A percentile compares a stretch with the other conserved stretches of the same genome.
phyloP scores from a whole-genome alignment of 148 eudicot genomes.

The Rheum nobile region DNA sequence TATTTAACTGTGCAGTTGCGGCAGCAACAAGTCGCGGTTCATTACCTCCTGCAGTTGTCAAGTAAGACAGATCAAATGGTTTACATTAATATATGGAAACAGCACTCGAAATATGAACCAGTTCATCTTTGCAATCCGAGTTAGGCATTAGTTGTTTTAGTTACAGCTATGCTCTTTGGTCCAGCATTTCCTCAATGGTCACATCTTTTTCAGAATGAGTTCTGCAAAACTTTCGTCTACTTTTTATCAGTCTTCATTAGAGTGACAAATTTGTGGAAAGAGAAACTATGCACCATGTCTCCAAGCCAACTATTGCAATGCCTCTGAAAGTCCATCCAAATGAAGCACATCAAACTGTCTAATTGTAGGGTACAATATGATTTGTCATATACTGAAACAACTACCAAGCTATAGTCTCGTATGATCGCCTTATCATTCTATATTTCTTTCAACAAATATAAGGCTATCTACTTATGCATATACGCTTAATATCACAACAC shows the following conservation, averaged over 20 bases:
- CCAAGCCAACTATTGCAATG: background rate
- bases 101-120: background rate
- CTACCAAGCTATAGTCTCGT: background rate
- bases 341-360: background rate
- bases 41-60: constrained; percentile 59
- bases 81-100: background rate
- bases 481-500: background rate
- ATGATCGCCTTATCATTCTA: background rate
- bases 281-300: background rate
- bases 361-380: background rate
- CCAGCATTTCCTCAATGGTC: background rate
- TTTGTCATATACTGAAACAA: background rate
- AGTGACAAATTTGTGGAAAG: background rate
- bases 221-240: background rate
- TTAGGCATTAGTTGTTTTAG: background rate
- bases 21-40: constrained; percentile 94
- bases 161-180: background rate
- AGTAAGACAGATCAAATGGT: background rate
- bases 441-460: background rate
- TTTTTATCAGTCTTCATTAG: background rate
- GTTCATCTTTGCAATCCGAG: background rate
- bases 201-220: background rate
- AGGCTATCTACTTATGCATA: background rate
- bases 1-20: constrained; percentile 70
- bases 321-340: background rate